These are phyloP conservation scores for Didymella segeticola DNA, from an alignment of 2,329 filamentous ascomycete genomes.

Conservation along the genomic window DNA sequence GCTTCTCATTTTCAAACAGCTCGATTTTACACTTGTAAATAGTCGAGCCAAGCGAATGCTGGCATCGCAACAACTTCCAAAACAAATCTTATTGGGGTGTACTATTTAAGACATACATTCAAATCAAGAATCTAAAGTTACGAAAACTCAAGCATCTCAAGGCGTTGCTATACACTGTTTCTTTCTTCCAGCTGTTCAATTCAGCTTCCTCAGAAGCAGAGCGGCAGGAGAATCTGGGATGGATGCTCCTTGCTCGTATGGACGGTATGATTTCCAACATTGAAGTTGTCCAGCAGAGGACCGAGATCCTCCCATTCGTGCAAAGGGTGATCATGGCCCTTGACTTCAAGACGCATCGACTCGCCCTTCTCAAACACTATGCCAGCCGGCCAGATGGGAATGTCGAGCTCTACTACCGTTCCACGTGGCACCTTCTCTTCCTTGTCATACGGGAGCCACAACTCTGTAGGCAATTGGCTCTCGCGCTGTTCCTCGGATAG, in stretches of 20 bases:
- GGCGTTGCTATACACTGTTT: too few relatives aligned
- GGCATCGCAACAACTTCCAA: too few relatives aligned
- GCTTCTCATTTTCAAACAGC: too few relatives aligned
- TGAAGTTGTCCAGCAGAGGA: not conserved
- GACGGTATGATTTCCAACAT: not conserved
- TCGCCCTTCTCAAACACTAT: slow-evolving; percentile 56
- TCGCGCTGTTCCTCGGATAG: too few relatives aligned
- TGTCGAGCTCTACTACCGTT: slow-evolving; percentile 54
- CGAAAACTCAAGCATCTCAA: too few relatives aligned
- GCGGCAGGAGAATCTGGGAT: not conserved
- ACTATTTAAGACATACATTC: too few relatives aligned
- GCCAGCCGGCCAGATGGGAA: slow-evolving; percentile 58
- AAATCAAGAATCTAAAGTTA: too few relatives aligned
- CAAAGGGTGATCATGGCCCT: not conserved
- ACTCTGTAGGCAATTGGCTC: slow-evolving; percentile 36
- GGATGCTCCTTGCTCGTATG: not conserved
- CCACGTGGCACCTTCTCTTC: slow-evolving; percentile 53
- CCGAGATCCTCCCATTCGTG: not conserved
- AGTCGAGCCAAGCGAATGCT: too few relatives aligned
- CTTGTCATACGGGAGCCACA: slow-evolving; percentile 50
- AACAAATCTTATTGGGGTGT: too few relatives aligned
- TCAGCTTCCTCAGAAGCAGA: too few relatives aligned
- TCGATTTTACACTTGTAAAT: too few relatives aligned
- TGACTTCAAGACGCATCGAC: slow-evolving; percentile 15
- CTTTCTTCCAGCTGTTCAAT: too few relatives aligned